Conservation (phyloP, 2,329 filamentous ascomycete genomes). For the Colletotrichum euphorbiae region DNA sequence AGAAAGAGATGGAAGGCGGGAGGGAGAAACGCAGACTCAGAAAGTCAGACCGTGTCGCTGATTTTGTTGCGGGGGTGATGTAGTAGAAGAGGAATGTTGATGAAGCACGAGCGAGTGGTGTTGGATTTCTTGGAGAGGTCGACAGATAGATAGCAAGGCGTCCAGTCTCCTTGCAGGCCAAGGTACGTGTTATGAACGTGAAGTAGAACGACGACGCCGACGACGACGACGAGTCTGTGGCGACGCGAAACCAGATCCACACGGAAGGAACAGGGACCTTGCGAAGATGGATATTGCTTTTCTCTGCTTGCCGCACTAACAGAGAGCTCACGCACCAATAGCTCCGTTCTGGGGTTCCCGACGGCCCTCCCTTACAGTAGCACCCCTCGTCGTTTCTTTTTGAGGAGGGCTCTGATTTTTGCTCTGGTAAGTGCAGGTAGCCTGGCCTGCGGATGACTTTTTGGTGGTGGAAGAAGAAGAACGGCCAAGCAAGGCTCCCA, state of each 20-base stretch:
- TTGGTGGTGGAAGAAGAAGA: conserved; percentile 28
- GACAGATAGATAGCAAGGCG: conserved; percentile 26
- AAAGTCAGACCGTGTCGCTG: conserved; percentile 42
- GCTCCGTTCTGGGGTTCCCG: conserved; percentile 34
- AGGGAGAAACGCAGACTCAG: conserved; percentile 39
- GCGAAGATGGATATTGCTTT: conserved; percentile 39
- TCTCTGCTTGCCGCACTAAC: conserved; percentile 40
- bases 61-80: conserved; percentile 41
- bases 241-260: conserved; percentile 36
- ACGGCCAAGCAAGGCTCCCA: conserved; percentile 25
- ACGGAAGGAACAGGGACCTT: conserved; percentile 37
- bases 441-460: conserved; percentile 34
- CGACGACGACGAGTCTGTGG: conserved; percentile 35
- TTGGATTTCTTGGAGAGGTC: conserved; percentile 40
- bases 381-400: conserved; percentile 41
- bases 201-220: conserved; percentile 23
- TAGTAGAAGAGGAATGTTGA: conserved; percentile 40
- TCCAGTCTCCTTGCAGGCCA: conserved; percentile 35
- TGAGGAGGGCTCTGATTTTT: conserved; percentile 30
- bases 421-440: conserved; percentile 29
- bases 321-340: conserved; percentile 41
- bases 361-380: conserved; percentile 41
- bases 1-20: conserved; percentile 36
- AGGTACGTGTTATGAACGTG: conserved; percentile 29
- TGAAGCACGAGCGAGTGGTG: conserved; percentile 29